Base-by-base conservation (phyloP, 306 rosid species). In the Medicago arabica region DNA sequence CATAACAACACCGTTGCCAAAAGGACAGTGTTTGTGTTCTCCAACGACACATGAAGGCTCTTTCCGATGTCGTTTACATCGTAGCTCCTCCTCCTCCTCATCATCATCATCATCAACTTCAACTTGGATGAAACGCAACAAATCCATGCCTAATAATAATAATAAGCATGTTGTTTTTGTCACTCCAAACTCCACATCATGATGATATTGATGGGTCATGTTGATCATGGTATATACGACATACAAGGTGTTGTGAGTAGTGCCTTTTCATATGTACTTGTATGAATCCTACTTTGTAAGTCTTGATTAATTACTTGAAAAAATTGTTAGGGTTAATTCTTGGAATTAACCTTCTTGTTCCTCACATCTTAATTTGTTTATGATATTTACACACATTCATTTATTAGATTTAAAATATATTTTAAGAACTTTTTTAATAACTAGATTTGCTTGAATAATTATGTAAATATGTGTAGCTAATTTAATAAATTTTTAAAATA, bases 31-130 rank as follows among this genome's bases (percentile, higher is more conserved):
- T 72, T 49, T 95, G 6, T 95, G 97, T 84, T 92, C 97, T 1
- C 98, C 98, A 46, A 95, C 98, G 46, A 82, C 89, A 43, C 98
- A 95, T 39, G 81, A 80, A 70, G 98, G 98, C 6, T 95, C 98
- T 1, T 95, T 95, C 85, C 73, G 97, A 61, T 95, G 98, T 75
- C 88, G 96, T 73, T 72, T 95, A 70, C 98, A 95, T 72, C 95
- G 87, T 13, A 51, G 11, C 2, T 49, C 89, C 0, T 38, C 88
- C 0, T 64, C 91, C 87, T n/a, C n/a, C 0, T 59, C 91, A 0
- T 43, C 80, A 0, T 0, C 75, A 0, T 38, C 80, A 0, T 0
- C 75, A 0, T 44, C 80, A 1, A 7, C 57, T 2, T 62, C 91
- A 1, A 19, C 76, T 16, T 85, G 85, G 88, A 82, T 85, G 91